Evolutionary conservation across 139 green algal genomes (phyloP), one percentile per base, ranked within the genome.

Genomic region (Dunaliella sp.): DNA sequence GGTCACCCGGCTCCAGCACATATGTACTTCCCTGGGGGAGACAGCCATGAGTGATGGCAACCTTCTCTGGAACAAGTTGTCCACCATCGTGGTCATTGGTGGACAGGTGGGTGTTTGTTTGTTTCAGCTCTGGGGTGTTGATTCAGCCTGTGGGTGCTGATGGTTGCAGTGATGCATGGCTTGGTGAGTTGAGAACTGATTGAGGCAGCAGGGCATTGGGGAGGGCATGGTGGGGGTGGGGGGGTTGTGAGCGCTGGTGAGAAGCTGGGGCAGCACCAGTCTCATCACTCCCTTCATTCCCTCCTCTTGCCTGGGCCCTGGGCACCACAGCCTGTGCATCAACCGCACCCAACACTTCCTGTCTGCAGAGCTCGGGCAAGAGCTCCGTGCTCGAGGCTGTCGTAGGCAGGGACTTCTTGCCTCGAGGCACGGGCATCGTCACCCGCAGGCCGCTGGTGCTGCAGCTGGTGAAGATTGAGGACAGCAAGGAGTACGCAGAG

Each of bases 351-450:
- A 28, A 24, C 21, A 28, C 75, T 22, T 35, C n/a, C 24, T 28
- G 32, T 34, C 28, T 38, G 85, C 95, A 99, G 94, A 97, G 93
- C 79, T 98, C 94, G 25, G 97, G 97, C 73, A 99, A 99, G 90
- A 96, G 91, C 65, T 97, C 93, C 0, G 97, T 99, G 89, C 91
- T 99, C 48, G 97, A 99, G 89, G 95, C 95, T 36, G 95, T 99
- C 12, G 97, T 99, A 30, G 97, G 97, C 25, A 92, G 93, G 3
- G 96, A 98, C 78, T 99, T 99, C 85, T 88, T 99, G 84, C 97
- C 97, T 0, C 94, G 97, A 80, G 95, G 95, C 28, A 97, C 94
- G 26, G 97, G 96, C 87, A 99, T 99, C 86, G 96, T 98, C 36
- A 99, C 97, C 0, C 86, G 94, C 38, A 89, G 97, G 25, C 97